Evolutionary conservation across 192 early-diverging fungal species (phyloP), one percentile per base, ranked within the genome.

Genomic region (Dissophora ornata): DNA sequence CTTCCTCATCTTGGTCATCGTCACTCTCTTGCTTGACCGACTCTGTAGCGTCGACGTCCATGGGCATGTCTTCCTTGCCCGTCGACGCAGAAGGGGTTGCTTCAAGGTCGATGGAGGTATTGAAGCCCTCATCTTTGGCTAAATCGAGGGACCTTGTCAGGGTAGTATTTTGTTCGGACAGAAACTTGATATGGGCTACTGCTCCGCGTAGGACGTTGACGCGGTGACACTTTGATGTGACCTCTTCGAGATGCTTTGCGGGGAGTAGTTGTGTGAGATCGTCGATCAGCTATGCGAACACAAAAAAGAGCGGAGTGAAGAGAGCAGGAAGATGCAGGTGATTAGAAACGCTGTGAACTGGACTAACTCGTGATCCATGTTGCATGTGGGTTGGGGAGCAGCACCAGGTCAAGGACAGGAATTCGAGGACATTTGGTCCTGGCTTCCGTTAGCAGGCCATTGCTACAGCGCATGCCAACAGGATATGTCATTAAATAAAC

Each of bases 131-230:
- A 10, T 40, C 53, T 52, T 62, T 67, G 58, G 65, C 52, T 2
- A 28, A 30, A 19, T 55, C 41, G 10, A 77, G 44, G 2, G 64
- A 44, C 28, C 40, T 67, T 15, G 30, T 46, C 12, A 77, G 53
- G 0, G 29, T 32, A 16, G 28, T 11, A 34, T 67, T 67, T 24
- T 51, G 26, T 16, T 77, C 58, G 25, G 58, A 48, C 57, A 77
- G 29, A 57, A 62, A 77, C 52, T 67, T 77, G 73, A 77, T 77
- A 38, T 77, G 73, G n/a, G 73, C 73, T 12, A 77, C 73, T 32
- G 73, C 73, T 24, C 73, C 73, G 1, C 73, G 64, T n/a, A 77
- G 50, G 46, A 77, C 73, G 45, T 77, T 77, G 36, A 77, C 73
- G 4, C 73, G 73, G 51, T 77, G 73, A 33, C 73, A 77, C 25